A percentile compares a stretch with the other conserved stretches of the same genome.
phyloP scores from a whole-genome alignment of 257 asterid genomes.

The Solanum pennellii region DNA sequence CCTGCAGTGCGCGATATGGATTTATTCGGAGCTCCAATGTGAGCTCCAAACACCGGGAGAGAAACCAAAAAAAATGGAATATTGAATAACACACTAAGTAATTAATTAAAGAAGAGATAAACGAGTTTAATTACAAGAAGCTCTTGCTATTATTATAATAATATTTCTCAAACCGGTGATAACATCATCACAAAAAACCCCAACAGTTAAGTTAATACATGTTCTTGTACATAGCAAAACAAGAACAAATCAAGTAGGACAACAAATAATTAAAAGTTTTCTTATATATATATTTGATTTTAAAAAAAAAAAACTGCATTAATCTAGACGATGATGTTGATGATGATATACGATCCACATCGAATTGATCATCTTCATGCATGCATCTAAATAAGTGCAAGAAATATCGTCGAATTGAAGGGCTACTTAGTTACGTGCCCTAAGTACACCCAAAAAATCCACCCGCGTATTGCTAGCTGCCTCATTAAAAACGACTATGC shows the following conservation, averaged over 20 bases:
- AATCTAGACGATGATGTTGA: background rate
- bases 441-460: background rate
- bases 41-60: too few relatives aligned
- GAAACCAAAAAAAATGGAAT: too few relatives aligned
- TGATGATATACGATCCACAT: background rate
- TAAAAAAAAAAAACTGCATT: background rate
- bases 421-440: background rate
- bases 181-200: slow-evolving; percentile 1
- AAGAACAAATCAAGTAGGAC: background rate
- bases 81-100: background rate
- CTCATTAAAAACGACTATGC: slow-evolving; percentile 3
- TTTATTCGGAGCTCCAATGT: too few relatives aligned
- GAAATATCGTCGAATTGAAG: slow-evolving; percentile 68
- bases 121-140: background rate
- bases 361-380: background rate
- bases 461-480: background rate
- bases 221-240: slow-evolving; percentile 4
- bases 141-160: background rate
- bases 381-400: slow-evolving; percentile 9
- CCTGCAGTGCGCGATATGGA: rapidly evolving
- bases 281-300: background rate
- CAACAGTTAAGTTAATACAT: slow-evolving; percentile 4
- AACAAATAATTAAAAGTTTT: background rate
- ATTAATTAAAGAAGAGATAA: background rate
- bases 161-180: background rate